Conservation (phyloP, 2,329 filamentous ascomycete genomes). For the Lasiodiplodia hormozganensis region DNA sequence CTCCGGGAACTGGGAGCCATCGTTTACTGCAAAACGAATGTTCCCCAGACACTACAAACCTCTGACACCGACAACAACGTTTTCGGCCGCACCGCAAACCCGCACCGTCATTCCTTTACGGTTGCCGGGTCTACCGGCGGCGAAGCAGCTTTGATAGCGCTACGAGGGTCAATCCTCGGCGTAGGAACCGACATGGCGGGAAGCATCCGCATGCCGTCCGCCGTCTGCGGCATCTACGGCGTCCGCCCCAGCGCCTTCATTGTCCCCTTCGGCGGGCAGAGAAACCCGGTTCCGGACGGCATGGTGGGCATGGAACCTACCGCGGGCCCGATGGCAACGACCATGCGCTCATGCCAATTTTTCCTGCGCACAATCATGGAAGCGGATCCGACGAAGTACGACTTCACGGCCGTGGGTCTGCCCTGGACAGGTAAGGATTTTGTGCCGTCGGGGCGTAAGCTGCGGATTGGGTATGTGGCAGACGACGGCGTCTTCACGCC, state of each 20-base stretch:
- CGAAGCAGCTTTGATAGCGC: conserved; percentile 65
- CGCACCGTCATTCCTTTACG: conserved; percentile 64
- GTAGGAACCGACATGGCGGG: conserved; percentile 66
- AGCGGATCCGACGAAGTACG: neutral
- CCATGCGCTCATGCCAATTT: neutral
- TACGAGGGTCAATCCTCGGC: conserved; percentile 65
- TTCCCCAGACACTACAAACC: conserved; percentile 56
- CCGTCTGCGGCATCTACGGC: neutral
- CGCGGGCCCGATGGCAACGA: neutral
- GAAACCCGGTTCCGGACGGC: neutral
- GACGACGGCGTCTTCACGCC: neutral
- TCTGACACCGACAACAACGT: conserved; percentile 66
- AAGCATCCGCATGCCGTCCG: neutral
- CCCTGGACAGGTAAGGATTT: neutral
- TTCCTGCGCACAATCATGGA: neutral
- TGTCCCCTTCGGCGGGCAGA: neutral
- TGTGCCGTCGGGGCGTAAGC: neutral
- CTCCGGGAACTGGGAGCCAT: conserved; percentile 53
- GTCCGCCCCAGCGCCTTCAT: neutral
- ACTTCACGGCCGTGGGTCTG: neutral
- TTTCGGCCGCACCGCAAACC: conserved; percentile 69
- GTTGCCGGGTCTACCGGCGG: conserved; percentile 72
- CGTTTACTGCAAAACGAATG: conserved; percentile 60
- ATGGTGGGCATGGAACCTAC: neutral
- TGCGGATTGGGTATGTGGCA: neutral